Evolutionary conservation across 176 grass and related monocot species (phyloP), one percentile per base, ranked within the genome.

Genomic region (Aegilops speltoides): DNA sequence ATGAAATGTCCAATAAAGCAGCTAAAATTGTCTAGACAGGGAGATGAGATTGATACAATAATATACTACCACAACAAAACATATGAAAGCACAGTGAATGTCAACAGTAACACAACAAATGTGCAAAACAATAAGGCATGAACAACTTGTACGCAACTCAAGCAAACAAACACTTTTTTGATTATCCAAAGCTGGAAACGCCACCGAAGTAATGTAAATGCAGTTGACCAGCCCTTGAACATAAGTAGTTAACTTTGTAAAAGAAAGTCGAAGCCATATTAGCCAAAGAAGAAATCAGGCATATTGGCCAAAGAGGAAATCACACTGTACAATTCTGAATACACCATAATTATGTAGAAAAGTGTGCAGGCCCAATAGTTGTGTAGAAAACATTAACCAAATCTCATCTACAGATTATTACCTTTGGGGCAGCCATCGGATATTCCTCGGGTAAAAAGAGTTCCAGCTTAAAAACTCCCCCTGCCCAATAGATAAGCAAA

Each of bases 391-490:
- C n/a, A 68, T 29, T 70, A 80, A 81, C 22, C 28, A 83, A 61
- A 75, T 7, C 29, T 70, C 14, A 15, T 83, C 17, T 79, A 64
- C 22, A 66, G 31, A 36, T n/a, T 72, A 45, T 91, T 91, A 94
- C 97, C 85, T 98, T 96, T 3, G 97, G 97, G 24, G 97, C 92
- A 81, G 97, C 94, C 97, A 98, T 98, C 41, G 97, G 97, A 83
- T 98, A 98, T 86, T 98, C 97, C 86, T 98, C 97, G n/a, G 97
- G 97, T 90, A 96, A 93, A 91, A 98, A 98, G 32, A 98, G 87
- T 68, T 98, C 97, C 76, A 98, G 97, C 88, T 98, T 98, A 84
- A 98, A 98, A 91, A 93, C 92, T 48, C 97, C 97, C 83, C 97
- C 97, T 98, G 78, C 38, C 36, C 71, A 64, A 82, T 29, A 23